These are phyloP conservation scores for Polygonum maritimum DNA, from an alignment of 148 eudicot species.

Conservation along the genomic window DNA sequence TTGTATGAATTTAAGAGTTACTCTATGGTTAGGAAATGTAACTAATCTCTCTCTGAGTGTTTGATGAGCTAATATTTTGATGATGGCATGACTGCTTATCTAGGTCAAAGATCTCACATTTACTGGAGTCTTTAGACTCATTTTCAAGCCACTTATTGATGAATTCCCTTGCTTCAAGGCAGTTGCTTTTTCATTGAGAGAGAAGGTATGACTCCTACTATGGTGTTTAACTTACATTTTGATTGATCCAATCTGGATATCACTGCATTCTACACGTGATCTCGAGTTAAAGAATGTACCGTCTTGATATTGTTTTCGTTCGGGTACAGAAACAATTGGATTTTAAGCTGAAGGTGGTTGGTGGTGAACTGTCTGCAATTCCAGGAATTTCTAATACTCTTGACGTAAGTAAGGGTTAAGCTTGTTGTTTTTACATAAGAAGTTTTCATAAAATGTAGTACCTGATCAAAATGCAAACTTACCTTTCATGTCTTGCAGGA, in stretches of 20 bases:
- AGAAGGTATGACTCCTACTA: conserved; percentile 39
- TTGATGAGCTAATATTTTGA: conserved; percentile 2
- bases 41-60: neutral
- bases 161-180: conserved; percentile 86
- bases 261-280: neutral
- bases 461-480: neutral
- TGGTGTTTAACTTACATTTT: neutral
- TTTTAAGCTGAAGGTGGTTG: conserved; percentile 73
- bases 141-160: conserved; percentile 72
- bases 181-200: conserved; percentile 56
- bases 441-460: neutral
- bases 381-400: conserved; percentile 83
- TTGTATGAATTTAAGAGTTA: neutral
- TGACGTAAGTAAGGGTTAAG: conserved; percentile 38
- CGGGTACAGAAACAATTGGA: conserved; percentile 60
- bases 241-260: neutral
- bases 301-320: neutral
- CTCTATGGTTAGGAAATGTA: neutral
- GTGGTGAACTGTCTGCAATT: conserved; percentile 68
- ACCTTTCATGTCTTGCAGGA: conserved; percentile 28
- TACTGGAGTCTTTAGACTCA: conserved; percentile 77
- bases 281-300: neutral
- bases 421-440: neutral
- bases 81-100: conserved; percentile 11
- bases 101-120: conserved; percentile 77